Evolutionary conservation across 768 basidiomycete species (phyloP), one percentile per base, ranked within the genome.

Genomic region (Suillus bovinus): DNA sequence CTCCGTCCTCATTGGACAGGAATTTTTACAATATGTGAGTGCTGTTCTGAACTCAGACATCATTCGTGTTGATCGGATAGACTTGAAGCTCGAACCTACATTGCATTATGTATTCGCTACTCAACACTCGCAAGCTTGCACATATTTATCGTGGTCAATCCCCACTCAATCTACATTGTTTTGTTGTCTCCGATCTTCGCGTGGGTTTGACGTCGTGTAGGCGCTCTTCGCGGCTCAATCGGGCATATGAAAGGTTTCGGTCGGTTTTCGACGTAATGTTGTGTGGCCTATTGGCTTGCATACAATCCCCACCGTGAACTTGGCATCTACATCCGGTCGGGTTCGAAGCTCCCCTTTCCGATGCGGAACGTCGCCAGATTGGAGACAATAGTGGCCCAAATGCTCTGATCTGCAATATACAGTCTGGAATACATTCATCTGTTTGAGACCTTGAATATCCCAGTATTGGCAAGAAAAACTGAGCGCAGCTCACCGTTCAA

Each of bases 361-460:
- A 80, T 58, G 20, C 58, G 62, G 56, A 77, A 22, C 0, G 72
- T 70, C 1, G 74, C 67, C n/a, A 80, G 64, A 17, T 73, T 60
- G 9, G 71, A 74, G 20, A 68, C 75, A 22, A 77, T 57, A 3
- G 69, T 63, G 7, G 72, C 71, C 74, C 74, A 80, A 41, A 78
- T 33, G 9, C 65, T 74, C 24, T 70, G 68, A 11, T 74, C 68
- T 17, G 73, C 79, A 3, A 80, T 47, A 31, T 76, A 62, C 31
- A 47, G 65, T n/a, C 80, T 78, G 16, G 79, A 70, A 58, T 77
- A 79, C 20, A 65, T 41, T 16, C 74, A 68, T 11, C 72, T 73
- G 57, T 39, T 38, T 7, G 3, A n/a, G 13, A 61, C 3, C 8
- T 33, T 63, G 22, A 71, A 58, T n/a, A n/a, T n/a, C n/a, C n/a